Evolutionary conservation across 108 stramenopile species (phyloP).

Genomic region (Epipyxis sp.): DNA sequence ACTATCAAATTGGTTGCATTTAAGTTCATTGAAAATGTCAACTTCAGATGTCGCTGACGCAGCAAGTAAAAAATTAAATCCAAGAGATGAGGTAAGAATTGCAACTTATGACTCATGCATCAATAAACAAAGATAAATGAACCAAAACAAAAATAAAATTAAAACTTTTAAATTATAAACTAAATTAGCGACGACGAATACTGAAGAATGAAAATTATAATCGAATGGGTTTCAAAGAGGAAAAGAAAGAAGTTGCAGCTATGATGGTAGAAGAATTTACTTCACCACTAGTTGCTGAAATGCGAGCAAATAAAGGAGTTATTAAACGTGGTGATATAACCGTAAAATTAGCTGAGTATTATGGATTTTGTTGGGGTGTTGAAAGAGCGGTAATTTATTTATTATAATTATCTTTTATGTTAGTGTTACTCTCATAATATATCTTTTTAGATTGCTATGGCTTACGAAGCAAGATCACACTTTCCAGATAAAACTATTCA

Average conservation of each 20-base stretch:
- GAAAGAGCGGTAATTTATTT: slow-evolving; percentile 68
- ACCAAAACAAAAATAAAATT: no score
- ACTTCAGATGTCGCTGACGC: no score
- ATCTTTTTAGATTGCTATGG: slow-evolving; percentile 88
- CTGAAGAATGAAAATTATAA: slow-evolving; percentile 55
- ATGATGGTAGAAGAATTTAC: slow-evolving; percentile 71
- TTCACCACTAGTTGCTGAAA: slow-evolving; percentile 64
- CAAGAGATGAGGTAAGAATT: slow-evolving; percentile 80
- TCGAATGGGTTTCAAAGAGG: slow-evolving; percentile 79
- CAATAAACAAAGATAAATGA: slow-evolving; percentile 69
- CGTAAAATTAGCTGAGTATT: slow-evolving; percentile 44
- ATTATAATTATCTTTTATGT: no score
- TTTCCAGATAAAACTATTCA: slow-evolving; percentile 78
- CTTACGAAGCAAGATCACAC: slow-evolving; percentile 75
- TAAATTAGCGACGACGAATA: slow-evolving; percentile 40
- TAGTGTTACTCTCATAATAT: no score
- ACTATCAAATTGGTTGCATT: no score
- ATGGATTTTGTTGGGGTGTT: slow-evolving; percentile 55
- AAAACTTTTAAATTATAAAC: slow-evolving; percentile 72
- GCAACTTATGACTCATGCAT: slow-evolving; percentile 72
- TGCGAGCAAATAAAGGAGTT: slow-evolving; percentile 62
- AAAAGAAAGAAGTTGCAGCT: slow-evolving; percentile 66
- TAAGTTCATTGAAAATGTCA: no score
- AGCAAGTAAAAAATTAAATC: slow-evolving; percentile 65
- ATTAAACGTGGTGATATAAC: slow-evolving; percentile 65